These are phyloP conservation scores for Amanita jacksonii DNA, from an alignment of 768 basidiomycete genomes.

Conservation along the genomic window DNA sequence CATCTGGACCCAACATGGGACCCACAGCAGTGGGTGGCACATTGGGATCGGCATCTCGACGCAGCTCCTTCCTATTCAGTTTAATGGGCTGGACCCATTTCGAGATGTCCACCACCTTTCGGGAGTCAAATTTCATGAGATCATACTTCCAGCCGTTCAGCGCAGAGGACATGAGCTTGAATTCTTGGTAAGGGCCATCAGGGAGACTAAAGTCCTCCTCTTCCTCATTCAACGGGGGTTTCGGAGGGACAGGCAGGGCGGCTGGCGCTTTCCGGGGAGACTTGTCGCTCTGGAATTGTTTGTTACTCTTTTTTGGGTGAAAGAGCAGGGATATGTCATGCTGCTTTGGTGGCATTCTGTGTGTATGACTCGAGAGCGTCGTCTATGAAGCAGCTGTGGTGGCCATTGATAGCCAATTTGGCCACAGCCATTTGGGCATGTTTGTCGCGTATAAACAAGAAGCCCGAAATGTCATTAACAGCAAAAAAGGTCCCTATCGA, in stretches of 20 bases:
- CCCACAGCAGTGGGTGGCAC: constrained; percentile 42
- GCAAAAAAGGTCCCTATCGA: constrained; percentile 8
- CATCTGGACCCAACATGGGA: constrained; percentile 76
- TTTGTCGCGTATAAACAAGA: constrained; percentile 9
- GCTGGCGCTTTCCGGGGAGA: constrained; percentile 30
- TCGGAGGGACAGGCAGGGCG: constrained; percentile 32
- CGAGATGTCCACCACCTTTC: constrained; percentile 60
- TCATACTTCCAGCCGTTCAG: constrained; percentile 88
- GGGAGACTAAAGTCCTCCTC: constrained; percentile 50
- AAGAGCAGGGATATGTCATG: constrained; percentile 41
- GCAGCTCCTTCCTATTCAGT: constrained; percentile 78
- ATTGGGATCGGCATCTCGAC: constrained; percentile 32
- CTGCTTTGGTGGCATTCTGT: constrained; percentile 33
- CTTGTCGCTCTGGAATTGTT: constrained; percentile 19
- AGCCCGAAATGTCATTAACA: constrained; percentile 4
- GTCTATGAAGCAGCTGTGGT: background rate
- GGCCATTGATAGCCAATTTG: too few relatives aligned
- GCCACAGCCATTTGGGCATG: background rate
- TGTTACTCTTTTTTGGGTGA: constrained; percentile 55
- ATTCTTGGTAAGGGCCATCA: constrained; percentile 64
- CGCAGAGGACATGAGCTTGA: constrained; percentile 67
- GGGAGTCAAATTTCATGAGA: constrained; percentile 83
- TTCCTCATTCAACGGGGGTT: constrained; percentile 32
- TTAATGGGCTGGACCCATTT: constrained; percentile 70
- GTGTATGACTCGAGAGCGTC: background rate